Percentiles rank a stretch among this genome's conserved stretches.
Conservation (phyloP, 371 early-diverging fungal species). For the Circinella umbellata region DNA sequence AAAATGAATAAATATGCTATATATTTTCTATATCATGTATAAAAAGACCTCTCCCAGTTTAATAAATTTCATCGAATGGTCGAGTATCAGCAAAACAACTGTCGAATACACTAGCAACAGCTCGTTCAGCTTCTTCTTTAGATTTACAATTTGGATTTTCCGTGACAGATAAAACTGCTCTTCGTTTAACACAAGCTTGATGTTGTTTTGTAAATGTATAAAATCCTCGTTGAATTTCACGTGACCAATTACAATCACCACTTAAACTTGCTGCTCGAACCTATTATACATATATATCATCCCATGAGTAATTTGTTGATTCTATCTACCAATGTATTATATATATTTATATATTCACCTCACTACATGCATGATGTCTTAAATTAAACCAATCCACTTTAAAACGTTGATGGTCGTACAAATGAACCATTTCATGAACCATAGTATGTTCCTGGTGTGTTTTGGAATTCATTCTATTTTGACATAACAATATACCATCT, state of each 20-base stretch:
- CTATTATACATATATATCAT: constrained; percentile 31
- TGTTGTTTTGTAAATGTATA: constrained; percentile 87
- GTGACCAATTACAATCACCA: constrained; percentile 89
- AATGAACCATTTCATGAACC: constrained; percentile 97
- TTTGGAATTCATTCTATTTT: constrained; percentile 76
- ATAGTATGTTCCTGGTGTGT: constrained; percentile 87
- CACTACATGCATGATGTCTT: constrained; percentile 93
- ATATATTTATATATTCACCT: constrained; percentile 44
- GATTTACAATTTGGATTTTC: constrained; percentile 79
- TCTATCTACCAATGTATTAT: neutral
- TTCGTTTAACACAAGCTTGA: constrained; percentile 90
- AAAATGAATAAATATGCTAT: too few relatives aligned
- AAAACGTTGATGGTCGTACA: constrained; percentile 88
- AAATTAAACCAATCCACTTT: constrained; percentile 85
- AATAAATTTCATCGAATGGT: constrained; percentile 95
- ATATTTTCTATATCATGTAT: neutral
- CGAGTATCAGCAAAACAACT: constrained; percentile 92
- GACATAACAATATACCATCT: constrained; percentile 84
- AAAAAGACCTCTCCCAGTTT: constrained; percentile 1
- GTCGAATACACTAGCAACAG: constrained; percentile 87
- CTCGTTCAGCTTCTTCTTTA: constrained; percentile 82
- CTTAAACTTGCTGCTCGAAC: constrained; percentile 90
- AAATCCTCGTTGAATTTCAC: constrained; percentile 85
- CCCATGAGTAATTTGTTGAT: neutral
- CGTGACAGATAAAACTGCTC: constrained; percentile 81